Evolutionary conservation across 495 filamentous ascomycete genomes (phyloP), one percentile per base, ranked within the genome.

Genomic region (Trichocladium uniseriatum): DNA sequence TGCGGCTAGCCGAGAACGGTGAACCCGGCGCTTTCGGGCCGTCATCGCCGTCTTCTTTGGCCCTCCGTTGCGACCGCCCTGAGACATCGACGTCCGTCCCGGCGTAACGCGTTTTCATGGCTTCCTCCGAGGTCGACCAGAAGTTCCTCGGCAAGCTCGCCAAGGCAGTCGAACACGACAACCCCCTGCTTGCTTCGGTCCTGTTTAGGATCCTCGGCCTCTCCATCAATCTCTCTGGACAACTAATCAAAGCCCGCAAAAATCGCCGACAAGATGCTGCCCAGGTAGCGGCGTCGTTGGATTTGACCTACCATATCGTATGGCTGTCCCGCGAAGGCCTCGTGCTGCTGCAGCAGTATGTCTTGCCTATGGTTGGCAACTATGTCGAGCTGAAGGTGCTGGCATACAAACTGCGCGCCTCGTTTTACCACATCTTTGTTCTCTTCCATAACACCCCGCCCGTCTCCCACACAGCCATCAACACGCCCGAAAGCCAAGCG

Each of bases 351-450:
- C 87, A 95, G 66, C 78, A 87, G 61, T 90, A 85, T 60, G 81
- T 98, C 35, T 67, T 95, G 5, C 90, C 89, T 1, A 79, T 86
- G 74, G 80, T 89, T 0, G 71, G 77, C 20, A 70, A 75, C 34
- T 82, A 80, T 56, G 66, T 80, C 57, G 90, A 86, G 64, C 77
- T 89, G 18, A 88, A 87, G 56, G 89, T 97, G 9, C 78, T 98
- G 43, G 80, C 86, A 7, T 85, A 85, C 67, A 98, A 97, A 68
- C 77, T 98, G 18, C 82, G 88, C 49, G 92, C 94, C 6, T 89
- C 84, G 21, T 95, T 96, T 59, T 91, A 92, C 57, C 92, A 98
- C 69, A 87, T 98, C 50, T 95, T 94, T 61, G 94, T 95, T 43
- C 76, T 96, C 14, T 98, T 95, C 62, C 88, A 95, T 69, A 95